Percentiles rank a stretch among this genome's conserved stretches.
Conservation (phyloP, 345 rosid species). For the Capsella bursapastoris region DNA sequence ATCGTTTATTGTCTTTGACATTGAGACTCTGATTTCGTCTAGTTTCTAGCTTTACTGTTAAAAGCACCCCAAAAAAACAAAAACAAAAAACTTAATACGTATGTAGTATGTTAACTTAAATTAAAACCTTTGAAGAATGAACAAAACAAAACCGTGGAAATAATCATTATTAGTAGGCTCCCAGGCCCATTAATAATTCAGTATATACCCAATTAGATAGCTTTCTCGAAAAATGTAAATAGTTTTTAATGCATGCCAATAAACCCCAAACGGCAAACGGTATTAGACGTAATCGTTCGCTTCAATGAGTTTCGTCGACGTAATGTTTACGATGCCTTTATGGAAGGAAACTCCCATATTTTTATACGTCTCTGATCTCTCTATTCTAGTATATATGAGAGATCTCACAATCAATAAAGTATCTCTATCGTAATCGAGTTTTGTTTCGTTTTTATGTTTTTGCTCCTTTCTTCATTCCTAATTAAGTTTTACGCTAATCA, state of each 20-base stretch:
- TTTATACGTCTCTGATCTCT: slow-evolving; percentile 15
- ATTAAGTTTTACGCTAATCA: not conserved
- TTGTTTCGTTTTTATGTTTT: too few relatives aligned
- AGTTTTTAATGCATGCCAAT: not conserved
- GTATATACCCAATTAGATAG: not conserved
- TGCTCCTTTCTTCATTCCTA: not conserved
- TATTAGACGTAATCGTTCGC: not conserved
- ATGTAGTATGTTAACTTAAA: not conserved
- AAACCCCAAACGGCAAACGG: slow-evolving; percentile 9
- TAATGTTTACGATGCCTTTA: slow-evolving; percentile 27
- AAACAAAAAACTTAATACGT: not conserved
- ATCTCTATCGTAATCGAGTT: not conserved
- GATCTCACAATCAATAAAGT: not conserved
- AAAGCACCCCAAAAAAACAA: not conserved
- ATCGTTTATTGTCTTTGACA: not conserved
- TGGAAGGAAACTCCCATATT: slow-evolving; percentile 13
- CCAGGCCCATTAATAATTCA: too few relatives aligned
- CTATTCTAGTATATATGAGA: not conserved
- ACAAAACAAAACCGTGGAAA: too few relatives aligned
- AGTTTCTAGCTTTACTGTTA: slow-evolving; percentile 35
- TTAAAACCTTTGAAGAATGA: too few relatives aligned
- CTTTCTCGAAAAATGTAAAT: not conserved
- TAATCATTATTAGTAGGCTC: too few relatives aligned
- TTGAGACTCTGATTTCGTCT: slow-evolving; percentile 11
- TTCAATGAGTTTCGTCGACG: slow-evolving; percentile 21